Evolutionary conservation across 2,329 filamentous ascomycete species (phyloP), one percentile per base, ranked within the genome.

Genomic region (Whalleya microplaca): DNA sequence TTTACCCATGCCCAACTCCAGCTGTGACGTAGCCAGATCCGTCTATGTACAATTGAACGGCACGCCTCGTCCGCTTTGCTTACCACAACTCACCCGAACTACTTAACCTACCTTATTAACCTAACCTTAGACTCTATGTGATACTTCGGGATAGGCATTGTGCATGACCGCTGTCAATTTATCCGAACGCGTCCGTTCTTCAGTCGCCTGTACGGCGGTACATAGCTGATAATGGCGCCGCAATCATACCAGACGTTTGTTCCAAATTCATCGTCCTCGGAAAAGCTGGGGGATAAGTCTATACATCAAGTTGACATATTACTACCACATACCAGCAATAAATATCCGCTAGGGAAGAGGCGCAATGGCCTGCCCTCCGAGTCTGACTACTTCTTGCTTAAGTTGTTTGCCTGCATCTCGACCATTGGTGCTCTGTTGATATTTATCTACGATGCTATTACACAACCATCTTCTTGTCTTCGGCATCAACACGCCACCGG

Each of bases 381-480:
- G 10, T 53, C 48, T 10, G 55, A 66, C 44, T 55, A 58, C 23
- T 8, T 60, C 14, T 42, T 66, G 2, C 59, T 66, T 21, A 64
- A 51, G 19, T 63, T 65, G 27, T 53, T 53, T 18, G 53, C 51
- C 45, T 41, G 57, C 21, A 21, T 68, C 19, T 65, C 64, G 40
- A 51, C 54, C 16, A 41, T 69, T 23, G 58, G 62, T 12, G 29
- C 60, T 18, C 37, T 67, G 10, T 45, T 53, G n/a, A 23, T 64
- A 37, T 27, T 68, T 14, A 42, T 45, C 5, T 63, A 57, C 42
- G 48, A 50, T 2, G 41, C 52, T 21, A 41, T 61, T 19, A 50
- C 45, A 37, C 56, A 55, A 18, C 50, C 19, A 6, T 8, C 50
- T 10, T 3, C 45, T 9, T 29, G n/a, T 9, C 46, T 45, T 21